phyloP scores from a whole-genome alignment of 306 rosid genomes.

The Betula pendula region DNA sequence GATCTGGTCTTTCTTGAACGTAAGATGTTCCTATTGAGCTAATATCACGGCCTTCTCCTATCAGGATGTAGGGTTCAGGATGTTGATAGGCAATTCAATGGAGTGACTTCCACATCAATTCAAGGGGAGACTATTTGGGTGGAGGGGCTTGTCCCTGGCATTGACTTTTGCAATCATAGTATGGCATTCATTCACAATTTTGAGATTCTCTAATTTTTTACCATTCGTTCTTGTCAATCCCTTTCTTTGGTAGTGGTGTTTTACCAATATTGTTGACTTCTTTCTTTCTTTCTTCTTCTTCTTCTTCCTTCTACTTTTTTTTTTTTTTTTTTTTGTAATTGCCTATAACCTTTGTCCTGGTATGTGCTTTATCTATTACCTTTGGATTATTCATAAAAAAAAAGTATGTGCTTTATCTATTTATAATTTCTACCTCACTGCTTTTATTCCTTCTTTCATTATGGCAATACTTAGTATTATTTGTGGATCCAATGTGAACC shows the following conservation, averaged over 20 bases:
- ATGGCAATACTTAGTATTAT: neutral
- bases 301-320: too few species aligned
- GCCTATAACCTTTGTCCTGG: too few species aligned
- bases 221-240: conserved; percentile 14
- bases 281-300: neutral
- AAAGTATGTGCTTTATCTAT: neutral
- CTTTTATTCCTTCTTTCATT: neutral
- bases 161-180: conserved; percentile 99
- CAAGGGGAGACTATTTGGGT: conserved; percentile 76
- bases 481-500: neutral
- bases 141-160: conserved; percentile 98
- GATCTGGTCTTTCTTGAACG: conserved; percentile 24
- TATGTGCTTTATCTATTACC: neutral
- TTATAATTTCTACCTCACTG: neutral
- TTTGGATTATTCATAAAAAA: too few species aligned
- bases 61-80: conserved; percentile 50
- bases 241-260: conserved; percentile 3
- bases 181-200: conserved; percentile 26
- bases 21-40: conserved; percentile 9
- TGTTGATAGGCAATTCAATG: conserved; percentile 40
- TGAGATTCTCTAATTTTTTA: conserved; percentile 23
- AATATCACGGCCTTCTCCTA: conserved; percentile 21
- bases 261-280: neutral
- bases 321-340: neutral
- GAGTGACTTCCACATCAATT: conserved; percentile 33